Percentiles rank a stretch among this genome's conserved stretches.
Conservation (phyloP, 176 grass and related monocot genomes). For the Thalia dealbata region DNA sequence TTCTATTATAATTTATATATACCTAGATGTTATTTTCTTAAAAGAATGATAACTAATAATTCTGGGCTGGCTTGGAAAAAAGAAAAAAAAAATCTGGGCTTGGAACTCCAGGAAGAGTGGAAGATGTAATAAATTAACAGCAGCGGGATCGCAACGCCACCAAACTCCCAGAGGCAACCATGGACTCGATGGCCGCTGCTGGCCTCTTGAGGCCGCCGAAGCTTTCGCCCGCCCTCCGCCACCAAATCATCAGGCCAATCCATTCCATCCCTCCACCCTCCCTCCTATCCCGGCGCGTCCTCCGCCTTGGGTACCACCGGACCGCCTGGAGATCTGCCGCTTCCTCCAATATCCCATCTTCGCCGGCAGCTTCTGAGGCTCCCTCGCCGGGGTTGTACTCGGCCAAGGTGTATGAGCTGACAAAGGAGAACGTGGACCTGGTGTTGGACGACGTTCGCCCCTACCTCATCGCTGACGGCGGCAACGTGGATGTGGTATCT, state of each 20-base stretch:
- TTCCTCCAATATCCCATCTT: slow-evolving; percentile 8
- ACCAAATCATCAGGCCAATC: background rate
- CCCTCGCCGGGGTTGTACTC: slow-evolving; percentile 54
- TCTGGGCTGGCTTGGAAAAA: too few relatives aligned
- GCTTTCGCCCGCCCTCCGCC: background rate
- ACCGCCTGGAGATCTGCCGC: slow-evolving; percentile 2
- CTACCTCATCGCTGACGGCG: slow-evolving; percentile 84
- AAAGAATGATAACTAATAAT: too few relatives aligned
- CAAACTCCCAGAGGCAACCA: background rate
- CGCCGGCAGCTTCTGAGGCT: slow-evolving; percentile 29
- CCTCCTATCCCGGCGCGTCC: background rate
- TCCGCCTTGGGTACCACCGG: background rate
- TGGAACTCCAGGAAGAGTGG: background rate
- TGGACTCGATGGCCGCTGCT: slow-evolving; percentile 8
- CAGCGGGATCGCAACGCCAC: too few relatives aligned
- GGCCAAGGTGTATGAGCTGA: slow-evolving; percentile 62
- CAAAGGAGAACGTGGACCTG: slow-evolving; percentile 60
- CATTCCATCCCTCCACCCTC: background rate
- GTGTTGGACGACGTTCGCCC: slow-evolving; percentile 78
- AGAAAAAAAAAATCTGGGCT: background rate
- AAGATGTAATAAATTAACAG: background rate
- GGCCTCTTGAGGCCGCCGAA: background rate
- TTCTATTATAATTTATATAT: too few relatives aligned
- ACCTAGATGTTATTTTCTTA: too few relatives aligned
- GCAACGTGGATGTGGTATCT: slow-evolving; percentile 65